Evolutionary conservation across 164 flowering plant genomes (phyloP), one percentile per base, ranked within the genome.

Genomic region (Vitis labrusca): DNA sequence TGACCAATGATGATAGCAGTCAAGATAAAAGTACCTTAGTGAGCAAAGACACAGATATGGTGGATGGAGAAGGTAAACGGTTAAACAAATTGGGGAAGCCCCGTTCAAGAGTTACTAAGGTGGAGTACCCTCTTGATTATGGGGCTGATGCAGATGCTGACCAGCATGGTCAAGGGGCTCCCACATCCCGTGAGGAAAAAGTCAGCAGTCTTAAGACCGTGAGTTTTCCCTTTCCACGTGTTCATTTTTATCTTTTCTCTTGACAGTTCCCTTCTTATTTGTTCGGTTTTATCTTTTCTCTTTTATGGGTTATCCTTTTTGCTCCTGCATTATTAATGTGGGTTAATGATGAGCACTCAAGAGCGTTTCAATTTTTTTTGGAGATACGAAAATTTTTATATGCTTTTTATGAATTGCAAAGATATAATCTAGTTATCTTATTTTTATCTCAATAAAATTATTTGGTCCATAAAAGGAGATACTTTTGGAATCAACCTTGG

Each of bases 181-280:
- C 88, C 9, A 65, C 89, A 3, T 79, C 92, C 23, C 96, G 96
- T 8, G 98, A 94, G 74, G 98, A 94, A 70, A 90, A 88, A 87
- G 88, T 90, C 55, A 88, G 91, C 89, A 90, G 90, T 78, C 89
- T 94, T 63, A 91, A 90, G 80, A 88, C 93, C 48, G 98, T 94
- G 65, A 85, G 97, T 76, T 72, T 13, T 5, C 47, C 13, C 50
- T 37, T 1, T 12, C 61, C 23, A 3, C 0, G 32, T 17, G 23
- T 63, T 4, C 19, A 8, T 57, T 29, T 29, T 19, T 29, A 15
- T 56, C 15, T 66, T 11, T 30, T 23, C 27, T 23, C 27, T 23
- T 23, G 2, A 23, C 27, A 23, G 27, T 23, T 23, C 27, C 27
- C 1, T 23, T 23, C 27, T 23, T 23, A 23, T 23, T 23, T 23